Conservation (phyloP, 164 flowering plant species). For the Euptelea pleiosperma region DNA sequence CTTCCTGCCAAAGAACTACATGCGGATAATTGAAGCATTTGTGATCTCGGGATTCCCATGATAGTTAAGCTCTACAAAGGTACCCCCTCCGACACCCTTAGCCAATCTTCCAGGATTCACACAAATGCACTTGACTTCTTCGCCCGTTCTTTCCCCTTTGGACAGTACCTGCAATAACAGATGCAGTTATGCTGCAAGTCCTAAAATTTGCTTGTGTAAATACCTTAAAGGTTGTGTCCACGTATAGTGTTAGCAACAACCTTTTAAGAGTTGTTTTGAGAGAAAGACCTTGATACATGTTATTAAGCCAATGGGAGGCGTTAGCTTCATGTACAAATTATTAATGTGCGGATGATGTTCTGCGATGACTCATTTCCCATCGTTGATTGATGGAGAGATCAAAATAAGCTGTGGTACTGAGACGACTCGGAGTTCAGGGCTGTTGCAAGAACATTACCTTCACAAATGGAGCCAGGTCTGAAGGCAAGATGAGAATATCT, state of each 20-base stretch:
- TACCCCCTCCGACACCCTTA: constrained; percentile 92
- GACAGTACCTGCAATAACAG: constrained; percentile 49
- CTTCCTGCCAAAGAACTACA: constrained; percentile 30
- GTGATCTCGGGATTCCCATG: constrained; percentile 41
- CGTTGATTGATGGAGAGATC: too few species aligned
- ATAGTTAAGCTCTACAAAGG: constrained; percentile 77
- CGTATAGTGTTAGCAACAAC: too few species aligned
- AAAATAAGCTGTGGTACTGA: too few species aligned
- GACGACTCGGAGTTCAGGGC: neutral
- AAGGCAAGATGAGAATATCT: constrained; percentile 78
- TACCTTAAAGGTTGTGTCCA: too few species aligned
- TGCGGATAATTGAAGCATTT: constrained; percentile 65
- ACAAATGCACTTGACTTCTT: constrained; percentile 59
- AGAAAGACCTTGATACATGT: too few species aligned
- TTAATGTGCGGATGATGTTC: too few species aligned
- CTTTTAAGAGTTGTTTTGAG: too few species aligned
- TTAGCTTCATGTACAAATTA: too few species aligned
- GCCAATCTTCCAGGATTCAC: constrained; percentile 92
- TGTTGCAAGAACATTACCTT: constrained; percentile 44
- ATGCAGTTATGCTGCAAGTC: neutral
- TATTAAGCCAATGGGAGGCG: too few species aligned
- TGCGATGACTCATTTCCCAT: too few species aligned
- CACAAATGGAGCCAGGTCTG: constrained; percentile 81
- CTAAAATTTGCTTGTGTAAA: neutral
- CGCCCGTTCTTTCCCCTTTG: constrained; percentile 42